These are phyloP conservation scores for Melampsora larici-populina DNA, from an alignment of 1,284 basidiomycete species.

Conservation along the genomic window DNA sequence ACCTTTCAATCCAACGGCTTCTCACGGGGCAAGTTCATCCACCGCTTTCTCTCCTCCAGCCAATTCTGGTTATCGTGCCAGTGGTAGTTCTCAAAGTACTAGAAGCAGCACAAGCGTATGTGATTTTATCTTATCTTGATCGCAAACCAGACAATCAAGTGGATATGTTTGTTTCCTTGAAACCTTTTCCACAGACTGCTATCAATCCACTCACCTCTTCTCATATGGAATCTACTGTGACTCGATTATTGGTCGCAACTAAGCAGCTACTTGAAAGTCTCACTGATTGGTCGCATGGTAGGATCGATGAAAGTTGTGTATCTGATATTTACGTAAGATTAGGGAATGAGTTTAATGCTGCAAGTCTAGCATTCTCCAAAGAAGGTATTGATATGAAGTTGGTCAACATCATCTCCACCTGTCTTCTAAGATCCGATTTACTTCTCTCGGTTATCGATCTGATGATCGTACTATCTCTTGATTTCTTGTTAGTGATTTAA, in stretches of 20 bases:
- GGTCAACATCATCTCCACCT: conserved; percentile 53
- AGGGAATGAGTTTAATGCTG: no score
- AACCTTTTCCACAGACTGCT: not conserved
- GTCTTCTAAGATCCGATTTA: not conserved
- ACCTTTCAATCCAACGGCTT: conserved; percentile 7
- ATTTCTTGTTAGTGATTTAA: conserved; percentile 66
- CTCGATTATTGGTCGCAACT: conserved; percentile 86
- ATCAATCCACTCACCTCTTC: conserved; percentile 41
- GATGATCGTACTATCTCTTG: not conserved
- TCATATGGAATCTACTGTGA: conserved; percentile 82
- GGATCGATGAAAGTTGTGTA: no score
- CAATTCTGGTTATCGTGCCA: conserved; percentile 11
- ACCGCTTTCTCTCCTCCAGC: not conserved
- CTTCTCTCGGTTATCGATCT: no score
- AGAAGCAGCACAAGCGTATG: conserved; percentile 20
- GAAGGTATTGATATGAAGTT: conserved; percentile 93
- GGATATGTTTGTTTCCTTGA: conserved; percentile 5
- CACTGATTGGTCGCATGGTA: no score
- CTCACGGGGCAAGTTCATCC: not conserved
- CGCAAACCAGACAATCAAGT: not conserved
- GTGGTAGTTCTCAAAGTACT: conserved; percentile 28
- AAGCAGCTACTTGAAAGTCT: no score
- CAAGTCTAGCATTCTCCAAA: no score
- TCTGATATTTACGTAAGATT: no score
- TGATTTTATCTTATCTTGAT: not conserved